Base-by-base conservation (phyloP, 768 basidiomycete genomes). In the Amanita jacksonii region DNA sequence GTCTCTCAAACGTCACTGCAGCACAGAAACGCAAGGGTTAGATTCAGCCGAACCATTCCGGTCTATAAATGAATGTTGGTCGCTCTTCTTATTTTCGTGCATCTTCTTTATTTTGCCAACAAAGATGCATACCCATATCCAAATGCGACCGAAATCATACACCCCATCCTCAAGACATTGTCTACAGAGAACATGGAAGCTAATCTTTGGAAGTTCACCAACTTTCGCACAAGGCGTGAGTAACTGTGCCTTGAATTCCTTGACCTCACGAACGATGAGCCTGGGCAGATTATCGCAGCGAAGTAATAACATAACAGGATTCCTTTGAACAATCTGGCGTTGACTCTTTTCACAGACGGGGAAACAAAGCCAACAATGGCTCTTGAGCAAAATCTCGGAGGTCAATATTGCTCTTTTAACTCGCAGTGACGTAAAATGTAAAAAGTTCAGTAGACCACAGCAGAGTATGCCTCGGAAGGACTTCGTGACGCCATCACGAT, bases 291-390 rank as follows among this genome's bases (percentile, higher is more conserved):
- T 59, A 62, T 57, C 81, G 81, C 40, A 86, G 83, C 65, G 73
- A 84, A 55, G 86, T 87, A 61, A 61, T 59, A 49, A 36, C 33
- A 37, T n/a, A 54, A 38, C 3, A 30, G 52, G 41, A 36, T 7
- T 47, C 13, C 48, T n/a, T n/a, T n/a, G n/a, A n/a, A n/a, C n/a
- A 51, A 44, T 43, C 50, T 55, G 25, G 40, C 30, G 34, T 45
- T 40, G 57, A 50, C 60, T 49, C 47, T 45, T 43, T 30, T 38
- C 41, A 52, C 51, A 89, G 85, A 81, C 77, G 15, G 88, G 88
- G 24, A 76, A 55, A 55, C 60, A 86, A 60, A 86, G 84, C 53
- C 88, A 90, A 58, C 57, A 69, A 45, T 91, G 88, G 89, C 69
- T 91, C 37, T 61, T 81, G 51, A 65, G 70, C 36, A 83, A 67